Conservation (phyloP, 2,329 filamentous ascomycete species). For the Stachybotrys chartarum region DNA sequence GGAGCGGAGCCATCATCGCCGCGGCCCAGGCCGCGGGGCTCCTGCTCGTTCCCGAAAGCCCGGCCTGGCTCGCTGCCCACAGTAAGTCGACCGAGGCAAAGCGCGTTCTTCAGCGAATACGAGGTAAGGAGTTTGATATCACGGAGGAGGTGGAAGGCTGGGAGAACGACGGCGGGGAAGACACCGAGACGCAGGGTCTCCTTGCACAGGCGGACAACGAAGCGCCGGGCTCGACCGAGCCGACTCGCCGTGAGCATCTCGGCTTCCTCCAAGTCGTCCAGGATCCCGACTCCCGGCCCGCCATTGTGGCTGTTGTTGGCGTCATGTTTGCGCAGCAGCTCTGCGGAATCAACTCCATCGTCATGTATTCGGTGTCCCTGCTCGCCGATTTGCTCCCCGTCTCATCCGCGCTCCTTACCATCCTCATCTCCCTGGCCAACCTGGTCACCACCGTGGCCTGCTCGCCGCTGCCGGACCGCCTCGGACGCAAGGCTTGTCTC, state of each 20-base stretch:
- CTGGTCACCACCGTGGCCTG: constrained; percentile 74
- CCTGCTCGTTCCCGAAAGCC: constrained; percentile 77
- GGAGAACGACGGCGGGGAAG: constrained; percentile 35
- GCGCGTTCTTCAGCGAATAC: constrained; percentile 64
- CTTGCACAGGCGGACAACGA: constrained; percentile 30
- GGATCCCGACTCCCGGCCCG: constrained; percentile 61
- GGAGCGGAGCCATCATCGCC: constrained; percentile 62
- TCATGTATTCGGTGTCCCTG: constrained; percentile 96
- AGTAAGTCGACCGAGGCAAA: constrained; percentile 55
- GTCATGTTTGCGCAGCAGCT: constrained; percentile 93
- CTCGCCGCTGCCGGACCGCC: constrained; percentile 76
- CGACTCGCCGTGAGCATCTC: constrained; percentile 31
- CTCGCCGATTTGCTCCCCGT: constrained; percentile 74
- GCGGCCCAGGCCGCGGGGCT: constrained; percentile 61
- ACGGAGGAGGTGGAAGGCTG: constrained; percentile 63
- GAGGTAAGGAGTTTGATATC: constrained; percentile 63
- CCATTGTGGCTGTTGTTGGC: constrained; percentile 76
- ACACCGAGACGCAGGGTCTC: constrained; percentile 64
- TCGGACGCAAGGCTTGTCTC: constrained; percentile 82
- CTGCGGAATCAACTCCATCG: constrained; percentile 90
- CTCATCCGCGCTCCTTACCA: constrained; percentile 76
- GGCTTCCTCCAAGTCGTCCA: constrained; percentile 59
- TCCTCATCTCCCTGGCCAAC: constrained; percentile 81
- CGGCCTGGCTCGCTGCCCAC: constrained; percentile 73
- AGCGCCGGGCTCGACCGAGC: constrained; percentile 2